A percentile compares a stretch with the other conserved stretches of the same genome.
phyloP scores from a whole-genome alignment of 805 yeast genomes.

The Wickerhamiella bombiphila region DNA sequence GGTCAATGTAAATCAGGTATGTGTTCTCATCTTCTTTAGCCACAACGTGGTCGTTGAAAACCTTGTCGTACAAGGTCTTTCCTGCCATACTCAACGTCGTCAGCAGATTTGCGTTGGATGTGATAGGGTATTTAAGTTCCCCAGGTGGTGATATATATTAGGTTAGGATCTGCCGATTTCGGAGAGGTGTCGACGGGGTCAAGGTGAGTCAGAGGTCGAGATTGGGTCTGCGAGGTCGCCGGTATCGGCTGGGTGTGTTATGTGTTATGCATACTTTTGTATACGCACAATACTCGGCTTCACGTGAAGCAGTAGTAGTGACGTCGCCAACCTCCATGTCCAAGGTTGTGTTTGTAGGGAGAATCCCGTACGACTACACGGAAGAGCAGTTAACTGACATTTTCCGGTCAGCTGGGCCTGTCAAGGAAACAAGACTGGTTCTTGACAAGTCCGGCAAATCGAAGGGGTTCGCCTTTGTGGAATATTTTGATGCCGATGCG shows the following conservation, averaged over 20 bases:
- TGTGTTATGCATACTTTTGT: no score
- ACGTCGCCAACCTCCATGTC: no score
- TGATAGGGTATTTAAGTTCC: not conserved
- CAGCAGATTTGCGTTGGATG: not conserved
- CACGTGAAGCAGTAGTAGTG: no score
- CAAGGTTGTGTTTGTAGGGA: constrained; percentile 56
- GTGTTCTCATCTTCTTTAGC: constrained; percentile 82
- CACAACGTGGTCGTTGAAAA: constrained; percentile 86
- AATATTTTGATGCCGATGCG: constrained; percentile 67
- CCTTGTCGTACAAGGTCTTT: constrained; percentile 86
- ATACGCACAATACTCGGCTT: no score
- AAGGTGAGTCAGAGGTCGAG: no score
- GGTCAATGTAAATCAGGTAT: constrained; percentile 76
- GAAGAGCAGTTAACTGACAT: constrained; percentile 86
- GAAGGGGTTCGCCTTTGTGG: constrained; percentile 80
- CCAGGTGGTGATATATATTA: not conserved
- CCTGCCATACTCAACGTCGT: no score
- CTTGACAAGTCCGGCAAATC: constrained; percentile 83
- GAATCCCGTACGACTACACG: constrained; percentile 84
- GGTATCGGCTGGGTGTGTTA: no score
- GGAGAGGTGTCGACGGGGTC: no score
- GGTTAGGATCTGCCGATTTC: no score
- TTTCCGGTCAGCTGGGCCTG: constrained; percentile 81
- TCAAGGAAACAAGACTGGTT: constrained; percentile 53
- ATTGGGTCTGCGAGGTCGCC: no score